Base-by-base conservation (phyloP, 2,329 filamentous ascomycete genomes). In the Colletotrichum chrysophilum region DNA sequence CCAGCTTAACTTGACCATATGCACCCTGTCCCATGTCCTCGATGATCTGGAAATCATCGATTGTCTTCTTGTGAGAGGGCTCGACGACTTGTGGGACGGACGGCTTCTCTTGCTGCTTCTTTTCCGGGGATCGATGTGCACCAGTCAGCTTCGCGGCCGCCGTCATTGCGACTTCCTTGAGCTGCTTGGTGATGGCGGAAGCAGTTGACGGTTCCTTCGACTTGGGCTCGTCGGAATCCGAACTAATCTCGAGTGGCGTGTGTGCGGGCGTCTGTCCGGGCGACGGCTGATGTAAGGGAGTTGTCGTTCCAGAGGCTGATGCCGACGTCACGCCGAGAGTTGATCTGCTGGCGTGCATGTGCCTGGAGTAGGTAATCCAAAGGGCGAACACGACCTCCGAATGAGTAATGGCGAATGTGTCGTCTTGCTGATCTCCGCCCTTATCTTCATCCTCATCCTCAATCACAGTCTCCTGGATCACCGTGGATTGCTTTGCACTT, bases 1-100 rank as follows among this genome's bases (percentile, higher is more conserved):
- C 96, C 64, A 99, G 90, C 84, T 99, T 99, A 74, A 99, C 97
- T 85, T 99, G 96, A 3, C 97, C 97, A 82, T 99, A 99, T 2
- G 97, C 97, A 55, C 97, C 97, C 85, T 98, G 96, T 6, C 97
- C 97, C 96, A 99, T 98, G 76, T 99, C 97, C 85, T 99, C 97
- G 14, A 99, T 88, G 76, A 99, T 96, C 56, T 93, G 90, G 83
- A 98, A 99, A 82, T 98, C 96, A 69, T 94, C 89, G 78, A 99
- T 98, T 1, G 91, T 93, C 85, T 97, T 97, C 86, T 97, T 98
- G 32, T 74, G 74, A 30, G 83, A 77, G 14, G 86, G 80, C 64
- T 86, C 83, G 16, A 81, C 79, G 10, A 81, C 82, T 79, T 87
- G 76, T 78, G 86, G 79, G 2, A 80, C 81, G 6, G 85, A 75